Evolutionary conservation across 371 early-diverging fungal genomes (phyloP), one percentile per base, ranked within the genome.

Genomic region (Fennellomyces sp.): DNA sequence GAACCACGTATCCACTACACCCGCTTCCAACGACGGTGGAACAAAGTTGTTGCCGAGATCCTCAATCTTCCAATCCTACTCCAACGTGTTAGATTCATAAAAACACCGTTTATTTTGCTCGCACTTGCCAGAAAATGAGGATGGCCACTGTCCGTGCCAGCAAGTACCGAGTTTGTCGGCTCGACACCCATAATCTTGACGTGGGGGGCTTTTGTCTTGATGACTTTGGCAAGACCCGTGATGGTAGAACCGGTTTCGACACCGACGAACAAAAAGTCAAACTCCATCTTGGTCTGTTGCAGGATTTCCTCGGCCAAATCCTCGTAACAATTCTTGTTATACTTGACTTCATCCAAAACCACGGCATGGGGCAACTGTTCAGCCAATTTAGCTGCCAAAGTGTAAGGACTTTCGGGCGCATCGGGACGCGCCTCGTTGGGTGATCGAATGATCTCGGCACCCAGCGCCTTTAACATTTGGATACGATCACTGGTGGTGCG

Each of bases 401-500:
- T 78, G 42, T 77, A 80, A 7, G 86, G 79, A 51, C 87, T 88
- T 68, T 94, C 92, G 35, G 91, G 84, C 19, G 91, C 84, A 19
- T 85, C 89, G 1, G 83, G 88, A 29, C 83, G 80, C 12, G 85
- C 92, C 50, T 88, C 89, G 45, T 86, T 89, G 5, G 88, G 88
- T 5, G 92, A 83, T 27, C 92, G 85, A 27, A 92, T 74, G 56
- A 94, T 90, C 58, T 93, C 93, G 0, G 84, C 88, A 7, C 91
- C 91, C 0, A 91, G 64, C 0, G 91, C 83, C 61, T 94, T 92
- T 12, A 93, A 70, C 38, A 91, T 52, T 13, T 79, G 76, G 49
- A 92, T 84, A 53, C 91, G 88, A 67, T 91, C 94, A 19, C 67
- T 63, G 25, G 86, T 83, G 0, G 88, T 91, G 39, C 89, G 83